Conservation (phyloP, 2,329 filamentous ascomycete genomes). For the Sphaerulina musiva region DNA sequence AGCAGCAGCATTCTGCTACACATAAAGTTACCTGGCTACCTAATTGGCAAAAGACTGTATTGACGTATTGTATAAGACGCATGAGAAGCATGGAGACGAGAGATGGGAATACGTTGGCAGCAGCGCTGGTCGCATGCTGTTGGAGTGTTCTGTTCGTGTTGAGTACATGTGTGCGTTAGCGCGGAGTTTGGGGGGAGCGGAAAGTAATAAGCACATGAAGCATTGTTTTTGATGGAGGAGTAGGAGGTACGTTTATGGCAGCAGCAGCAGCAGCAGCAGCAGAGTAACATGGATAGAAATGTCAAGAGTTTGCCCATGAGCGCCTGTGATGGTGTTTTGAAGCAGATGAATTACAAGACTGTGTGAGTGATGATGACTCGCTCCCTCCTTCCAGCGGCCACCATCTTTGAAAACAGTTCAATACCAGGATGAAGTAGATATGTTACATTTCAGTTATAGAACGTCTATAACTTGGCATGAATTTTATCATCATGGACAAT, state of each 20-base stretch:
- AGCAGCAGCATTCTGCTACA: neutral
- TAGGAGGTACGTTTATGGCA: too few species aligned
- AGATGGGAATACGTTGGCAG: neutral
- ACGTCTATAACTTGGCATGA: too few species aligned
- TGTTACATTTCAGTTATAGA: too few species aligned
- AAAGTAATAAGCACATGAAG: slow-evolving; percentile 2
- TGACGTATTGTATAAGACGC: slow-evolving; percentile 7
- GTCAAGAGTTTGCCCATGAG: too few species aligned
- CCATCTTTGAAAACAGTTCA: too few species aligned
- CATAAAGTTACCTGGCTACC: neutral
- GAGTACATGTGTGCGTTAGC: slow-evolving; percentile 6
- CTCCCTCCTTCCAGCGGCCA: too few species aligned
- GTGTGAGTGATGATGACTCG: too few species aligned
- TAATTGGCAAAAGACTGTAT: slow-evolving; percentile 6
- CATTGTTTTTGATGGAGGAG: neutral
- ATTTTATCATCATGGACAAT: slow-evolving; percentile 28
- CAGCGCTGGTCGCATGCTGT: slow-evolving; percentile 3
- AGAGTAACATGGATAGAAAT: too few species aligned
- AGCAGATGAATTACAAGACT: too few species aligned
- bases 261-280: too few species aligned
- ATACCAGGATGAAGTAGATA: too few species aligned
- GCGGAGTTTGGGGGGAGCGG: slow-evolving; percentile 4
- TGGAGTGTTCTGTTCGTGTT: neutral
- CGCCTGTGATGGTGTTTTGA: too few species aligned
- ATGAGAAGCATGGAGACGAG: neutral